Conservation (phyloP, 306 rosid species). For the Vigna radiata region DNA sequence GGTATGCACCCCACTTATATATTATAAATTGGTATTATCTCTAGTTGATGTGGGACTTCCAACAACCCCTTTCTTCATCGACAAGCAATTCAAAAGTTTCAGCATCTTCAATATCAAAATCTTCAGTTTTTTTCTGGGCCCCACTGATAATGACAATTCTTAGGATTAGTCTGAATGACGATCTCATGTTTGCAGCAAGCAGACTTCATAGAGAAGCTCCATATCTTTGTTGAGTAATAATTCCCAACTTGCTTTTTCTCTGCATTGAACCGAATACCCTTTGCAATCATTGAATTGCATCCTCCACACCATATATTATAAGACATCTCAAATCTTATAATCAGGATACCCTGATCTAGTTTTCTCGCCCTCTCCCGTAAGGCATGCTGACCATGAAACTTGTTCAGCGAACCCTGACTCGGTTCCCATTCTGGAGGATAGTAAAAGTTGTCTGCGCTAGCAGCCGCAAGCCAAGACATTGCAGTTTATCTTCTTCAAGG, state of each 20-base stretch:
- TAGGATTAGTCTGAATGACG: slow-evolving; percentile 89
- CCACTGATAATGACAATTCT: slow-evolving; percentile 86
- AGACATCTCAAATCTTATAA: slow-evolving; percentile 98
- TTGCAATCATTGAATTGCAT: slow-evolving; percentile 96
- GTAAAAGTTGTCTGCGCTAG: slow-evolving; percentile 89
- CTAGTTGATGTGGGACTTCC: no score
- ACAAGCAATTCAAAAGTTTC: slow-evolving; percentile 87
- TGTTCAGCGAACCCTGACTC: slow-evolving; percentile 86
- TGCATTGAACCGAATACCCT: slow-evolving; percentile 96
- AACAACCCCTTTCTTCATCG: no score
- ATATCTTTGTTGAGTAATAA: slow-evolving; percentile 96
- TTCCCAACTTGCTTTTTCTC: slow-evolving; percentile 98
- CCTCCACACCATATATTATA: slow-evolving; percentile 96
- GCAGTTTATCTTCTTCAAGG: not conserved
- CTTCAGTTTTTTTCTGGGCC: slow-evolving; percentile 77
- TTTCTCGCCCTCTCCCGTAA: slow-evolving; percentile 88
- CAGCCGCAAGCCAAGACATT: slow-evolving; percentile 90
- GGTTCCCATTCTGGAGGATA: slow-evolving; percentile 98
- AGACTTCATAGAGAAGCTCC: slow-evolving; percentile 93
- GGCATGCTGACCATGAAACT: slow-evolving; percentile 90
- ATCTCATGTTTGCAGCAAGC: slow-evolving; percentile 93
- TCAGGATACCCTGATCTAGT: slow-evolving; percentile 84
- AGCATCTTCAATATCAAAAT: slow-evolving; percentile 83
- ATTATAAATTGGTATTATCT: no score
- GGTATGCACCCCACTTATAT: no score